phyloP scores from a whole-genome alignment of 805 yeast species.

The Ogataea trehalophila region DNA sequence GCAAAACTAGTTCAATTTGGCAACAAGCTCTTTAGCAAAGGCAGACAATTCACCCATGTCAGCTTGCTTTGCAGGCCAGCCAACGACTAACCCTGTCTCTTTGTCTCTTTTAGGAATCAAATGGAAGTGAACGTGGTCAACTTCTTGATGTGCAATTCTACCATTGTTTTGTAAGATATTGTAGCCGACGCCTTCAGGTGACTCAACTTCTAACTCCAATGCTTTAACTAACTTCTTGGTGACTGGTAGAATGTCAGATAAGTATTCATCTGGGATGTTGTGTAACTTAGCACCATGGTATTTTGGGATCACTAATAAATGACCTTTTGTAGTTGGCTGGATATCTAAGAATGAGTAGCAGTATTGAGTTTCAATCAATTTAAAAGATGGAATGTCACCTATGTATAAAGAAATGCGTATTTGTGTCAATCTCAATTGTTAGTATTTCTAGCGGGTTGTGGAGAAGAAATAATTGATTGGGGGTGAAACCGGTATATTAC shows the following conservation, averaged over 20 bases:
- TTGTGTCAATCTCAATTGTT: not conserved
- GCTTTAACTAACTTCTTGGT: constrained; percentile 81
- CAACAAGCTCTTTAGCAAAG: constrained; percentile 55
- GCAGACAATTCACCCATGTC: constrained; percentile 68
- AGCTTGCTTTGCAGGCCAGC: constrained; percentile 90
- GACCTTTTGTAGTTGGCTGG: constrained; percentile 88
- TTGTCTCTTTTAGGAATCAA: constrained; percentile 82
- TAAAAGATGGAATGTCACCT: constrained; percentile 94
- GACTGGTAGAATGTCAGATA: constrained; percentile 81
- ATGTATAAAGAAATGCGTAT: no score
- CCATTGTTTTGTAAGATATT: constrained; percentile 93
- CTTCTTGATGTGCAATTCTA: constrained; percentile 89
- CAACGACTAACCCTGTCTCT: constrained; percentile 74
- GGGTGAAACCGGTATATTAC: constrained; percentile 14
- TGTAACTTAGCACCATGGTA: constrained; percentile 91
- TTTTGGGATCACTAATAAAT: constrained; percentile 86
- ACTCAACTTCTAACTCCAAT: constrained; percentile 57
- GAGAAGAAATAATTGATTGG: no score
- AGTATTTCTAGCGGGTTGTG: not conserved
- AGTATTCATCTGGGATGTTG: constrained; percentile 85
- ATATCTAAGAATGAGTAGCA: constrained; percentile 86
- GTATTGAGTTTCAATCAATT: constrained; percentile 78
- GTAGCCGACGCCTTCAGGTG: constrained; percentile 70
- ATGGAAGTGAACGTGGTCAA: constrained; percentile 95
- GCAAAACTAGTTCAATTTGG: constrained; percentile 27